phyloP scores from a whole-genome alignment of 2,329 filamentous ascomycete genomes.

The Colletotrichum cereale region DNA sequence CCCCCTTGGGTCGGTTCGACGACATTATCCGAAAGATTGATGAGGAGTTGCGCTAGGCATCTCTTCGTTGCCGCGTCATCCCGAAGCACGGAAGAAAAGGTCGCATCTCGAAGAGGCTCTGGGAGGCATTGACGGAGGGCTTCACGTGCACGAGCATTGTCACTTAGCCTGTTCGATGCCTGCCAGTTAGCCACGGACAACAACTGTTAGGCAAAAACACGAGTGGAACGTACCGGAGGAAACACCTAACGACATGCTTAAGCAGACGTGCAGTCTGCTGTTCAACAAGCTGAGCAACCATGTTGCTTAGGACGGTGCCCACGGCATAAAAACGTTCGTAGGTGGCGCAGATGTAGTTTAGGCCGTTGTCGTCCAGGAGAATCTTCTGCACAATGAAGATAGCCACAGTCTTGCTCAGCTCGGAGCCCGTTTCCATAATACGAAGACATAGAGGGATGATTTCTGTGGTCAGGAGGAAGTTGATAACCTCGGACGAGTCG shows the following conservation, averaged over 20 bases:
- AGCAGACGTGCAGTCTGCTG: conserved; percentile 95
- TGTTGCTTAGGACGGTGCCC: conserved; percentile 96
- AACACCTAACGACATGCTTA: conserved; percentile 98
- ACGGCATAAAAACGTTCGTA: conserved; percentile 99
- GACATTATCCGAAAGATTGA: conserved; percentile 94
- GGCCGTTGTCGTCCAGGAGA: conserved; percentile 91
- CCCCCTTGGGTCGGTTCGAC: conserved; percentile 57
- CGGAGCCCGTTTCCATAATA: conserved; percentile 99
- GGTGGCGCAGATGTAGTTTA: conserved; percentile 98
- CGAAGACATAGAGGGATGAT: conserved; percentile 97
- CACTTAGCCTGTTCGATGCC: conserved; percentile 78
- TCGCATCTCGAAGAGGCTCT: conserved; percentile 97
- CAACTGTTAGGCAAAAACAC: background rate
- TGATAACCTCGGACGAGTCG: conserved; percentile 98
- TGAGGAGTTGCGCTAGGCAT: conserved; percentile 94
- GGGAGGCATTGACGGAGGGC: conserved; percentile 95
- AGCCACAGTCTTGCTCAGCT: conserved; percentile 97
- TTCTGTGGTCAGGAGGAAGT: conserved; percentile 97
- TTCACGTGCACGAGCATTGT: conserved; percentile 95
- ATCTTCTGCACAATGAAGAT: conserved; percentile 99
- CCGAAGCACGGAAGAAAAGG: conserved; percentile 94
- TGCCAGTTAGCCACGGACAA: background rate
- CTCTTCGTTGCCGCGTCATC: conserved; percentile 98
- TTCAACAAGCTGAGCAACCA: conserved; percentile 97
- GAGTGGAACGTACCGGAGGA: conserved; percentile 77